These are phyloP conservation scores for Ormosia semicastrata DNA, from an alignment of 306 rosid genomes.

Conservation along the genomic window DNA sequence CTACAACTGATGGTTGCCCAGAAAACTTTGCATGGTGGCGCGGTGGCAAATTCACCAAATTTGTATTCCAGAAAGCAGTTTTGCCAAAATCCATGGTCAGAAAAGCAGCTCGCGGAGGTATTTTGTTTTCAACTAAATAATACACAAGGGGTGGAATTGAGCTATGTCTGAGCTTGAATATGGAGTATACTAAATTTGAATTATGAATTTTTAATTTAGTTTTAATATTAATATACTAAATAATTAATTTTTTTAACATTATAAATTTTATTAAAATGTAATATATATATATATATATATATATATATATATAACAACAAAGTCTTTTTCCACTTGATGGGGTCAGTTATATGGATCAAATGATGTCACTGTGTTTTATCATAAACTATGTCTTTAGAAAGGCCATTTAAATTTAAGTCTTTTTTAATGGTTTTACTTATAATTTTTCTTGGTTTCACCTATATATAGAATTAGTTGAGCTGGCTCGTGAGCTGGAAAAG, in stretches of 20 bases:
- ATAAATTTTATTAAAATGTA: not conserved
- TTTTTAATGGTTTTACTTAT: too few relatives aligned
- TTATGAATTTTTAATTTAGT: not conserved
- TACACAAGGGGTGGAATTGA: not conserved
- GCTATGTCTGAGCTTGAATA: not conserved
- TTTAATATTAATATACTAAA: not conserved
- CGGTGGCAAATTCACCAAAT: slow-evolving; percentile 70
- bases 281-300: not conserved
- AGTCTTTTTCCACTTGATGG: too few relatives aligned
- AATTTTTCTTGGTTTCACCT: too few relatives aligned
- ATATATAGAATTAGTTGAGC: not conserved
- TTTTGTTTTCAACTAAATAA: not conserved
- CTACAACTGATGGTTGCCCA: slow-evolving; percentile 38
- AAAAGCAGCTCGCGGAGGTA: slow-evolving; percentile 92
- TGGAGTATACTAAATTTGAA: not conserved
- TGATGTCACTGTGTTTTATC: too few relatives aligned
- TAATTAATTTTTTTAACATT: not conserved
- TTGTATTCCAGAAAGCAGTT: slow-evolving; percentile 74
- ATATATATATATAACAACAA: too few relatives aligned
- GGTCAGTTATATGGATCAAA: too few relatives aligned
- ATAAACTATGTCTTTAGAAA: too few relatives aligned
- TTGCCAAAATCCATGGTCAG: slow-evolving; percentile 56
- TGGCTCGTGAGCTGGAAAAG: slow-evolving; percentile 7
- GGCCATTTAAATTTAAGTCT: too few relatives aligned
- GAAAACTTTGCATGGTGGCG: slow-evolving; percentile 77